A percentile compares a stretch with the other conserved stretches of the same genome.
Evolutionary conservation across 2,329 filamentous ascomycete genomes (phyloP).

Genomic region (Microdochium bolleyi): DNA sequence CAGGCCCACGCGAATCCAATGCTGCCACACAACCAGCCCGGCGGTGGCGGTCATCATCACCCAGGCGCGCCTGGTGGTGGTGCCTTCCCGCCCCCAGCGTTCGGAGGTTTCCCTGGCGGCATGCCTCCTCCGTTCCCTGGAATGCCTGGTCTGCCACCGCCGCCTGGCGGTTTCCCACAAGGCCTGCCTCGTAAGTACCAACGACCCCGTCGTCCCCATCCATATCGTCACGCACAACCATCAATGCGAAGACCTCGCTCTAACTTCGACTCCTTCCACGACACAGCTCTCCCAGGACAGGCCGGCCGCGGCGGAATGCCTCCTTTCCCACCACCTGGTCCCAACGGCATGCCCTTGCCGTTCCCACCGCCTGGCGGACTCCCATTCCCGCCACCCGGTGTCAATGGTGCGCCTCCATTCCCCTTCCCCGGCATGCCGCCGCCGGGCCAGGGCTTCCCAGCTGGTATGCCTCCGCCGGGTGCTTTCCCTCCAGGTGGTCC

Average conservation of each 20-base stretch:
- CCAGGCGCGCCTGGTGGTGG: constrained; percentile 20
- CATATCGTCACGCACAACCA: neutral
- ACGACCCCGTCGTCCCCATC: neutral
- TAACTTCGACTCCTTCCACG: constrained; percentile 5
- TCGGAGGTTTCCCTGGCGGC: constrained; percentile 52
- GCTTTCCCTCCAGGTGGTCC: constrained; percentile 23
- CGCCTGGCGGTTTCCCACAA: constrained; percentile 44
- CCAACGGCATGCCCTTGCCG: constrained; percentile 16
- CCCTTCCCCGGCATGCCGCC: constrained; percentile 38
- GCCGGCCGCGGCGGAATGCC: constrained; percentile 37
- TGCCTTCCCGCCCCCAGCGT: constrained; percentile 41
- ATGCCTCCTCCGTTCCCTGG: constrained; percentile 22
- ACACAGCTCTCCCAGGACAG: constrained; percentile 38
- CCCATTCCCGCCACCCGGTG: constrained; percentile 25
- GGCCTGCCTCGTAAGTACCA: constrained; percentile 44
- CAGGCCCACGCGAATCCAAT: constrained; percentile 81
- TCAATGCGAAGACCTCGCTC: constrained; percentile 4
- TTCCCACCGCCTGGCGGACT: constrained; percentile 22
- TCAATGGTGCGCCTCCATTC: constrained; percentile 39
- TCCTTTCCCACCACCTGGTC: constrained; percentile 40
- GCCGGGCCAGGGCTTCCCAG: constrained; percentile 27
- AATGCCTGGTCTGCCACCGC: constrained; percentile 45
- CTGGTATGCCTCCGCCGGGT: constrained; percentile 26
- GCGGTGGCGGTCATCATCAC: constrained; percentile 23
- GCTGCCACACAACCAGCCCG: constrained; percentile 62